Evolutionary conservation across 495 filamentous ascomycete species (phyloP).

Genomic region (Annulohypoxylon nitens): DNA sequence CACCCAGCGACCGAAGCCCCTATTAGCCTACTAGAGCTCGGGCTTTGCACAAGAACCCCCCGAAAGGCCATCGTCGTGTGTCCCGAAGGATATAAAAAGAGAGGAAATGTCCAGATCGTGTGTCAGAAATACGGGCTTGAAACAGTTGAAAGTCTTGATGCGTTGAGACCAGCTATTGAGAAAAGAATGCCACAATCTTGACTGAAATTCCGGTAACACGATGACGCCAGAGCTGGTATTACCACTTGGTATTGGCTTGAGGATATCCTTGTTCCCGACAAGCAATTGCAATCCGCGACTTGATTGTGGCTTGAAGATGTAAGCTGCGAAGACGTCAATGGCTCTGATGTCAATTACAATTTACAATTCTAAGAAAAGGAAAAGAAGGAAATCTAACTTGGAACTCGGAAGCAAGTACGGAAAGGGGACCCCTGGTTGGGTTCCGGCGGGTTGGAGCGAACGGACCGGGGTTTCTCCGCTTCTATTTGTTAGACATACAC

Average conservation of each 20-base stretch:
- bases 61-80: conserved; percentile 66
- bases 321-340: neutral
- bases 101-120: conserved; percentile 69
- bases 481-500: conserved; percentile 1
- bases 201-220: neutral
- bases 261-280: neutral
- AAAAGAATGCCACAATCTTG: conserved; percentile 38
- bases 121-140: conserved; percentile 60
- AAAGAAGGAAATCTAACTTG: neutral
- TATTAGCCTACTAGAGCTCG: conserved; percentile 66
- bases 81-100: conserved; percentile 65
- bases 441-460: neutral
- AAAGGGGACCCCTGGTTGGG: conserved; percentile 1
- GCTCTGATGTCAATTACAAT: neutral
- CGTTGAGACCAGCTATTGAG: conserved; percentile 45
- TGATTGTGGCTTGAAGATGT: neutral
- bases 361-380: neutral
- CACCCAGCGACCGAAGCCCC: conserved; percentile 60
- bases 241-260: conserved; percentile 7
- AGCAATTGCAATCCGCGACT: neutral
- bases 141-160: conserved; percentile 52
- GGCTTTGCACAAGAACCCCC: conserved; percentile 59
- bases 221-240: neutral
- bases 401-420: neutral
- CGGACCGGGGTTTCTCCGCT: conserved; percentile 42